Conservation (phyloP, 495 filamentous ascomycete genomes). For the Daldinia bambusicola region DNA sequence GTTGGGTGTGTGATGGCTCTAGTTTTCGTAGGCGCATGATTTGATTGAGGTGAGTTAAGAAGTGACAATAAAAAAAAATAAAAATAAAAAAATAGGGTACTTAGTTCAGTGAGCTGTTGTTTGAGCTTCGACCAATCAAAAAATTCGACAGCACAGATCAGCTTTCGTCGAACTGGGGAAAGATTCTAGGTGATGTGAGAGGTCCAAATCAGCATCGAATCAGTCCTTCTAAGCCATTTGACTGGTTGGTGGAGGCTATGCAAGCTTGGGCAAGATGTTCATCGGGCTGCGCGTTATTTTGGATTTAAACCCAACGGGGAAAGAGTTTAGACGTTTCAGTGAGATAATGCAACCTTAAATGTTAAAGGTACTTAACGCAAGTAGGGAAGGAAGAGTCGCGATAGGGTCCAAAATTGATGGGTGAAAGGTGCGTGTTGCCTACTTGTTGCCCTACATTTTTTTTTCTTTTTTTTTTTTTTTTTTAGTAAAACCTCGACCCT, state of each 20-base stretch:
- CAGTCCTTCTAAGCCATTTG: slow-evolving; percentile 24
- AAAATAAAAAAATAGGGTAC: slow-evolving; percentile 48
- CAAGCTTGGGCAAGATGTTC: not conserved
- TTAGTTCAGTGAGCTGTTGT: slow-evolving; percentile 49
- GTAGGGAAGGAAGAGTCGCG: slow-evolving; percentile 14
- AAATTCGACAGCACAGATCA: slow-evolving; percentile 47
- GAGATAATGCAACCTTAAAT: slow-evolving; percentile 43
- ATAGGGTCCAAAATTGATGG: slow-evolving; percentile 36
- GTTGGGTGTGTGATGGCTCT: slow-evolving; percentile 49
- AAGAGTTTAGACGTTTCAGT: slow-evolving; percentile 43
- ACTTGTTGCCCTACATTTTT: not conserved
- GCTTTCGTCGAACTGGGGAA: slow-evolving; percentile 39
- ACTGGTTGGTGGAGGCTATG: slow-evolving; percentile 32
- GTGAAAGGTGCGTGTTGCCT: slow-evolving; percentile 11
- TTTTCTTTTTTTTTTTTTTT: slow-evolving; percentile 1
- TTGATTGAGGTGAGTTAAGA: slow-evolving; percentile 43
- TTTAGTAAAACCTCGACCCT: too few species aligned
- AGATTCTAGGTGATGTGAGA: slow-evolving; percentile 30
- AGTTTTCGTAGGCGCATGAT: slow-evolving; percentile 54
- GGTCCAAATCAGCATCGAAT: slow-evolving; percentile 43
- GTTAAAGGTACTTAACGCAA: slow-evolving; percentile 13
- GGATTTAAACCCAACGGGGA: slow-evolving; percentile 30
- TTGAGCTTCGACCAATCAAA: slow-evolving; percentile 56
- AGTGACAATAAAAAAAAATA: slow-evolving; percentile 31
- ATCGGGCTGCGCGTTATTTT: slow-evolving; percentile 13